Conservation (phyloP, 225 moss, liverwort and hornwort genomes). For the Sphagnum contortum region DNA sequence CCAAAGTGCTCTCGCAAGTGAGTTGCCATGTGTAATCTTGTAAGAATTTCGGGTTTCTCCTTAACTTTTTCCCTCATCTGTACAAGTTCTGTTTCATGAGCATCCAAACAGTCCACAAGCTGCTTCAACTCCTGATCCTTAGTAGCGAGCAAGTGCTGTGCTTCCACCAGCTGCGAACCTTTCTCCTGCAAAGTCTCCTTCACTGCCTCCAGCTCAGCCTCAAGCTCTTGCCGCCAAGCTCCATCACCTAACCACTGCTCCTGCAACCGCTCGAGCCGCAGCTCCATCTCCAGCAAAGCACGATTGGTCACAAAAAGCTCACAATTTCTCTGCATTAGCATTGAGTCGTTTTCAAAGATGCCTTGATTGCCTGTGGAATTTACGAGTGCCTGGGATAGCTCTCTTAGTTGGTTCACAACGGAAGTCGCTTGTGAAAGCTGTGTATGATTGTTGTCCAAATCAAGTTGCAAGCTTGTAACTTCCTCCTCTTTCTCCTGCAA, state of each 20-base stretch:
- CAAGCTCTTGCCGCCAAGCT: slow-evolving; percentile 18
- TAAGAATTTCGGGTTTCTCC: slow-evolving; percentile 17
- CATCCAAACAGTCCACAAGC: slow-evolving; percentile 21
- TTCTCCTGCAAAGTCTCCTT: slow-evolving; percentile 34
- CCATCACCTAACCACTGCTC: slow-evolving; percentile 19
- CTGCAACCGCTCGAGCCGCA: slow-evolving; percentile 21
- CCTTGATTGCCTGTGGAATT: slow-evolving; percentile 9
- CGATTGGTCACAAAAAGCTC: slow-evolving; percentile 34
- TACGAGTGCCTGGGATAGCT: slow-evolving; percentile 30
- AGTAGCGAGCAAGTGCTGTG: slow-evolving; percentile 14
- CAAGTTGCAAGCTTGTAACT: slow-evolving; percentile 16
- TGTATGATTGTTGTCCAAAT: slow-evolving; percentile 31
- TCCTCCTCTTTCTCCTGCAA: slow-evolving; percentile 37
- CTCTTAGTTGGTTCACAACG: slow-evolving; percentile 30
- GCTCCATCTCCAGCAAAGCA: slow-evolving; percentile 24
- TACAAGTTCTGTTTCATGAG: slow-evolving; percentile 23
- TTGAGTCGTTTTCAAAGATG: slow-evolving; percentile 23
- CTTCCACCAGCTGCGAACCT: slow-evolving; percentile 14
- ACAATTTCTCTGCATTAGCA: slow-evolving; percentile 29
- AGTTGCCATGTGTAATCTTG: neutral
- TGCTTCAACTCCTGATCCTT: slow-evolving; percentile 33
- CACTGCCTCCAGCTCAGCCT: slow-evolving; percentile 32
- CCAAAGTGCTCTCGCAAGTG: slow-evolving; percentile 7
- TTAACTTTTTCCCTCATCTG: slow-evolving; percentile 12
- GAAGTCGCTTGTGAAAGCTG: slow-evolving; percentile 34